Evolutionary conservation across 257 asterid species (phyloP), one percentile per base, ranked within the genome.

Genomic region (Solanum piurae): DNA sequence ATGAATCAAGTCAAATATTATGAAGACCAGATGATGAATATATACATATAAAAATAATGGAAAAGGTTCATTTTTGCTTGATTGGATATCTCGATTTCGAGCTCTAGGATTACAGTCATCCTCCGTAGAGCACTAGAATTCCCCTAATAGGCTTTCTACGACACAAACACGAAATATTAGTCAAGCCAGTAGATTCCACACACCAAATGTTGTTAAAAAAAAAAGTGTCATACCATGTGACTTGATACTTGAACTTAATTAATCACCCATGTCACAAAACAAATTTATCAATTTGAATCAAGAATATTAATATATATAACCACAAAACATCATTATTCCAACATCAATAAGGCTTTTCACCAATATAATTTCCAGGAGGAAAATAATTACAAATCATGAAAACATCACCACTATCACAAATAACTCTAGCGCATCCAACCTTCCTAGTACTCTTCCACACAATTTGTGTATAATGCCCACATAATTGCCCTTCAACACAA

Each of bases 381-480:
- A 80, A 89, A 60, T 96, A 96, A 73, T 96, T 96, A 91, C 98
- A 96, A 37, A 96, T 95, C 89, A 96, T 93, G 89, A 95, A 96
- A 42, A 92, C 93, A 90, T 94, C 98, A 4, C 98, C 98, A 83
- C 72, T 86, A 16, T 93, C 92, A 86, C 98, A 96, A 23, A 94
- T 86, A 83, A 91, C 95, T 9, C 95, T 64, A 10, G 96, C 96
- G 87, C 98, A 96, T 79, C 98, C 98, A 20, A 95, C 60, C 73
- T 83, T 89, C 75, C 62, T 74, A 4, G 96, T 94, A 13, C 13
- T 88, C 44, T 29, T 91, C 98, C 98, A 95, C 90, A 96, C 98
- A 71, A 96, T 89, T 94, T 96, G 98, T 38, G 96, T 93, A 86
- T 96, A 96, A 75, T 95, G 98, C 4, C 98, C 98, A 77, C 98